Conservation (phyloP, 192 early-diverging fungal genomes). For the Chytriomyces sp. region DNA sequence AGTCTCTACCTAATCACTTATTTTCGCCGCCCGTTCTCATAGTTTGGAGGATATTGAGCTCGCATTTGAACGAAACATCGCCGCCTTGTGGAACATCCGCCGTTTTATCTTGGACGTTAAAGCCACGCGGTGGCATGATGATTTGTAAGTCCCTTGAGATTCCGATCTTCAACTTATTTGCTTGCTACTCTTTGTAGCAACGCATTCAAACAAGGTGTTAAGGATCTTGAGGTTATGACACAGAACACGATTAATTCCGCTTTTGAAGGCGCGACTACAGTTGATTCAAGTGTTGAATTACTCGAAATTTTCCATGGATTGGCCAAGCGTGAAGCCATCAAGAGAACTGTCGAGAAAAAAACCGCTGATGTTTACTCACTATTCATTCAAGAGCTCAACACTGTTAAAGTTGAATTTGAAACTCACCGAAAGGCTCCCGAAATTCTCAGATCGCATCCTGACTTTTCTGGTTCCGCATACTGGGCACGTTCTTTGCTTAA, state of each 20-base stretch:
- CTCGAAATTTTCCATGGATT: slow-evolving; percentile 66
- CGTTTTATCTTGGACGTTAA: slow-evolving; percentile 66
- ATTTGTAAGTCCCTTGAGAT: slow-evolving; percentile 31
- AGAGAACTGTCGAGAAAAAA: slow-evolving; percentile 66
- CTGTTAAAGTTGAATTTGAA: slow-evolving; percentile 66
- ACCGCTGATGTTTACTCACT: slow-evolving; percentile 60
- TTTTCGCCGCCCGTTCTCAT: not conserved
- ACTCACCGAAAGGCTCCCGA: slow-evolving; percentile 57
- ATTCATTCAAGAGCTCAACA: slow-evolving; percentile 59
- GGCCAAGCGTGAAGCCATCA: slow-evolving; percentile 68
- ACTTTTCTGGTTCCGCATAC: slow-evolving; percentile 61
- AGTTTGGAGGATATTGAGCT: slow-evolving; percentile 65
- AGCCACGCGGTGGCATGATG: slow-evolving; percentile 67
- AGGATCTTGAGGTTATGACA: slow-evolving; percentile 70
- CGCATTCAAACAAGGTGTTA: slow-evolving; percentile 67
- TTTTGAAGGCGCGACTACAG: slow-evolving; percentile 58
- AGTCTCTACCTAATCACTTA: not conserved
- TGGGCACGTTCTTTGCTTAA: slow-evolving; percentile 63
- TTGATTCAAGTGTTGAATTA: slow-evolving; percentile 60
- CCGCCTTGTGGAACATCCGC: slow-evolving; percentile 57
- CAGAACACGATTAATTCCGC: slow-evolving; percentile 65
- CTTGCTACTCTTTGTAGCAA: slow-evolving; percentile 44
- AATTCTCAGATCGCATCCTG: slow-evolving; percentile 58
- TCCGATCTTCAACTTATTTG: not conserved
- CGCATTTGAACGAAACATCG: slow-evolving; percentile 60